phyloP scores from a whole-genome alignment of 805 yeast species.

The Yarrowia hollandica region DNA sequence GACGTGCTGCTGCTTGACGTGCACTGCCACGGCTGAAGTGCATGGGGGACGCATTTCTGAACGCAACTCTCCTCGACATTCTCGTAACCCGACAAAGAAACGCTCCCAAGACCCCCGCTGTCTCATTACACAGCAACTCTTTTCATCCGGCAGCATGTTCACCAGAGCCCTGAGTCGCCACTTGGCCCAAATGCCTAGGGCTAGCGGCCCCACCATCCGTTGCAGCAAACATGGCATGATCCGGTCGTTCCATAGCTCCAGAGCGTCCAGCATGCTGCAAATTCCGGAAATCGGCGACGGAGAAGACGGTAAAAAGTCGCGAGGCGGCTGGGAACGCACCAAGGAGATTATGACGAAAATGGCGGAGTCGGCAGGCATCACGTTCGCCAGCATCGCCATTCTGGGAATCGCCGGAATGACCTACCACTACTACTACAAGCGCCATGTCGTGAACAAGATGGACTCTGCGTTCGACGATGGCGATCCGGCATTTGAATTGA shows the following conservation, averaged over 20 bases:
- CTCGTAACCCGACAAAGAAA: too few species aligned
- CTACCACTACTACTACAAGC: slow-evolving; percentile 63
- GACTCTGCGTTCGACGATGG: slow-evolving; percentile 65
- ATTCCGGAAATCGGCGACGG: slow-evolving; percentile 20
- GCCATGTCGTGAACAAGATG: slow-evolving; percentile 64
- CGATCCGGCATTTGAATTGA: slow-evolving; percentile 62
- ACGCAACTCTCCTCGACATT: background rate
- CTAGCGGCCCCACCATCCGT: background rate
- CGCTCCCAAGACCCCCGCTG: too few species aligned
- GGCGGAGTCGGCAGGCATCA: slow-evolving; percentile 66
- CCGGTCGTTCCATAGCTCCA: background rate
- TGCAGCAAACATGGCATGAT: background rate
- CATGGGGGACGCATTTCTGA: background rate
- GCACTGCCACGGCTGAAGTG: slow-evolving; percentile 27
- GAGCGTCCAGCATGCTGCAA: background rate
- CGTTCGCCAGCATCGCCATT: slow-evolving; percentile 65
- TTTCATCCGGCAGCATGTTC: too few species aligned
- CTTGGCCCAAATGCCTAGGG: background rate
- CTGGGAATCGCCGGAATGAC: slow-evolving; percentile 70
- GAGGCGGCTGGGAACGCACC: slow-evolving; percentile 17
- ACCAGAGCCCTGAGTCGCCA: background rate
- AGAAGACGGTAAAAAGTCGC: slow-evolving; percentile 30
- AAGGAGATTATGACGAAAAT: slow-evolving; percentile 32
- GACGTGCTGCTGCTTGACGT: background rate
- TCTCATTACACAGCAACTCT: too few species aligned